Conservation (phyloP, 169 alveolate species). For the Cryptosporidium andersoni region DNA sequence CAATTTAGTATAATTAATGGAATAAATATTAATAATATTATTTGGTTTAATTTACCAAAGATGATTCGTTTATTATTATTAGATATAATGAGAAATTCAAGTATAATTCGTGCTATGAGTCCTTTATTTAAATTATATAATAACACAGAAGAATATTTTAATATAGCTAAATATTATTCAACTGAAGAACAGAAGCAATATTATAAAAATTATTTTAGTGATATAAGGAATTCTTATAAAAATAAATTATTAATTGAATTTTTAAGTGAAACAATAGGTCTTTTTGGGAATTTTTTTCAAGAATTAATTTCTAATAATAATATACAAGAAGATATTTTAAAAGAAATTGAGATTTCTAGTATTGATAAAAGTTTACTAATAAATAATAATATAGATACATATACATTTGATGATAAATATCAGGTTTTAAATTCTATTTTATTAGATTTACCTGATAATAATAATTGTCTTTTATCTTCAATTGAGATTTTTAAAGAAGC, state of each 20-base stretch:
- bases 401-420: too few species aligned
- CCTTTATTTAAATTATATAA: slow-evolving; percentile 1
- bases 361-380: slow-evolving; percentile 1
- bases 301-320: slow-evolving; percentile 13
- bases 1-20: slow-evolving; percentile 15
- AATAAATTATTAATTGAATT: slow-evolving; percentile 42
- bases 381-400: not conserved
- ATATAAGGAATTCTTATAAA: slow-evolving; percentile 37
- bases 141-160: slow-evolving; percentile 30
- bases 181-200: not conserved
- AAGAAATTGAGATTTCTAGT: not conserved
- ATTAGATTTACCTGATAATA: slow-evolving; percentile 1
- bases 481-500: not conserved
- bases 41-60: slow-evolving; percentile 60
- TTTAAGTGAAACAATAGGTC: slow-evolving; percentile 17
- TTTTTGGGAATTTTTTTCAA: slow-evolving; percentile 45
- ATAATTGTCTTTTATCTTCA: slow-evolving; percentile 39
- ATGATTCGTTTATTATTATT: slow-evolving; percentile 19
- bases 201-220: slow-evolving; percentile 19
- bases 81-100: slow-evolving; percentile 41
- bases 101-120: slow-evolving; percentile 41
- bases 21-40: slow-evolving; percentile 10
- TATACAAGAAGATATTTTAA: slow-evolving; percentile 6
- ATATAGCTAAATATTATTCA: slow-evolving; percentile 4
- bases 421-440: too few species aligned